phyloP scores from a whole-genome alignment of 2,329 filamentous ascomycete species.

The Chrysosporium queenslandicum region DNA sequence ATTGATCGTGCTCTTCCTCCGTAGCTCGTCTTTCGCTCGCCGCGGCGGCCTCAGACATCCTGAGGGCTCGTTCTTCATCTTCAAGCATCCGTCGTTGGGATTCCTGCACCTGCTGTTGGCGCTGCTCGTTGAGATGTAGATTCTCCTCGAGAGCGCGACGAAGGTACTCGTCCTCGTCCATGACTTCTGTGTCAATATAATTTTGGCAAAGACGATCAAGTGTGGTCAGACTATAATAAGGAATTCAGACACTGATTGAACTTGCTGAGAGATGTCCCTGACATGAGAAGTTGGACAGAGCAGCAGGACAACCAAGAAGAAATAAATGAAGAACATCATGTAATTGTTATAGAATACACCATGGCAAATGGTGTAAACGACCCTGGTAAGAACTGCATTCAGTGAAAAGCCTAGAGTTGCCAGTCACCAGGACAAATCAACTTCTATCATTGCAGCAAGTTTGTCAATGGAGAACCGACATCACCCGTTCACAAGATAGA shows the following conservation, averaged over 20 bases:
- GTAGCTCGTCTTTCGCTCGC: not conserved
- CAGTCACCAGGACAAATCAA: not conserved
- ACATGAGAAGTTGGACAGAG: not conserved
- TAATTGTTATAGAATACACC: not conserved
- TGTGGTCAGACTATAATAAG: no score
- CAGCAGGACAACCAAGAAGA: not conserved
- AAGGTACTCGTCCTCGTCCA: constrained; percentile 15
- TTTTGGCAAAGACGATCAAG: no score
- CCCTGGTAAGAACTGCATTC: not conserved
- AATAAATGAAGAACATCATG: not conserved
- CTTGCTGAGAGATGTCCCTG: no score
- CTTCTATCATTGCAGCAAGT: not conserved
- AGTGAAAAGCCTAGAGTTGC: not conserved
- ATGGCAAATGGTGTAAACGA: not conserved
- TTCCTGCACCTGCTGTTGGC: constrained; percentile 9
- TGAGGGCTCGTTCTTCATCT: constrained; percentile 3
- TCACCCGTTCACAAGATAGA: not conserved
- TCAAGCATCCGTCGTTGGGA: not conserved
- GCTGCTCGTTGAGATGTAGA: constrained; percentile 10
- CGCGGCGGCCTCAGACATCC: constrained; percentile 12
- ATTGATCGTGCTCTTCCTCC: constrained; percentile 4
- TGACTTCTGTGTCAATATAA: no score
- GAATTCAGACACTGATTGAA: no score
- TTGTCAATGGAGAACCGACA: not conserved
- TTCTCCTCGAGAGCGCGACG: constrained; percentile 15